Evolutionary conservation across 1,284 basidiomycete genomes (phyloP), one percentile per base, ranked within the genome.

Genomic region (Xerocomus nothofagi): DNA sequence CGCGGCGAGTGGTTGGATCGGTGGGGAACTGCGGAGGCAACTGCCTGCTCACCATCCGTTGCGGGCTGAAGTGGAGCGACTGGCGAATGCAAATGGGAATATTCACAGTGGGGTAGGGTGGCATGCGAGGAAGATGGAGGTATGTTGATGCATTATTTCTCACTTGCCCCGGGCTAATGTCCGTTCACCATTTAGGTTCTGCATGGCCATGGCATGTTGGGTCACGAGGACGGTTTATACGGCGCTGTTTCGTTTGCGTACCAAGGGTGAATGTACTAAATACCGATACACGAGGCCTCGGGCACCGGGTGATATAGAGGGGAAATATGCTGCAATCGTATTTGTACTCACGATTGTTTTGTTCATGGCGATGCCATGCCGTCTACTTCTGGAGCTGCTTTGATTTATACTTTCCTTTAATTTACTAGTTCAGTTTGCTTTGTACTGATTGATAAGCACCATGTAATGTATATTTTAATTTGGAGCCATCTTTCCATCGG

Each of bases 51-150:
- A 68, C 5, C 90, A 93, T 66, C 81, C 84, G 2, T 80, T 86
- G 63, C 75, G 90, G 44, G 66, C 67, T 29, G 87, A 86, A 65
- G 74, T 93, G 62, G 82, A 86, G 58, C 74, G 77, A 36, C 72
- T 96, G n/a, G 84, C 90, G 12, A 78, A 86, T 55, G 85, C 87
- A 11, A 91, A 92, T 57, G 93, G 93, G 1, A 91, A 93, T 60
- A 94, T 97, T 4, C 87, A 80, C 60, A 92, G 88, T 61, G 89
- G 87, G 5, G 82, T 94, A 2, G 96, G 96, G 0, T 99, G 96
- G 95, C 93, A 98, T 71, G 85, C 90, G 30, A 75, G 93, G 45
- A 99, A 99, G 75, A 95, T 98, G 93, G 95, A 98, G 81, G 91
- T 97, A 47, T 50, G 83, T n/a, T 71, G 2, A 3, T 10, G 12